A percentile compares a stretch with the other conserved stretches of the same genome.
Conservation (phyloP, 495 filamentous ascomycete species). For the Xylaria longipes region DNA sequence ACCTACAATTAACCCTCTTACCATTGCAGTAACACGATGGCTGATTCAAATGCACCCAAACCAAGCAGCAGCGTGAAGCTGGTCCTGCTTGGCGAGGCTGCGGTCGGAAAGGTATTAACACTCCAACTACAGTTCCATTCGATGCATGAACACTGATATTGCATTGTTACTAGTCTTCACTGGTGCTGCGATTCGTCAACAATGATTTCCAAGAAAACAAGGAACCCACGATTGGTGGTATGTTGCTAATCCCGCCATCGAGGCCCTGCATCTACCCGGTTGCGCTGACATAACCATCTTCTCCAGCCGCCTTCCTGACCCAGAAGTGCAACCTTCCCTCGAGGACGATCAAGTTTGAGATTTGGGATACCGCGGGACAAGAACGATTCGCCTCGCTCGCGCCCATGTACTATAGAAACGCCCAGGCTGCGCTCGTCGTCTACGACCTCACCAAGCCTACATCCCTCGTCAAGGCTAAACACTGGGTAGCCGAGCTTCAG, state of each 20-base stretch:
- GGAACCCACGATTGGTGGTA: constrained; percentile 98
- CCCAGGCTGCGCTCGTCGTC: constrained; percentile 96
- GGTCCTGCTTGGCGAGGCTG: constrained; percentile 94
- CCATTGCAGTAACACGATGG: constrained; percentile 45
- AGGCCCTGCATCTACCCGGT: constrained; percentile 5
- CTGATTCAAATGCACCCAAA: constrained; percentile 73
- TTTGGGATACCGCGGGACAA: constrained; percentile 99
- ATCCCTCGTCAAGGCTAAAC: constrained; percentile 93
- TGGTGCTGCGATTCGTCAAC: constrained; percentile 98
- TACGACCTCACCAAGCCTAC: constrained; percentile 98
- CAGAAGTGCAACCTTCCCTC: constrained; percentile 97
- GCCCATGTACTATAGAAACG: constrained; percentile 99
- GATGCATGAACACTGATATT: constrained; percentile 32
- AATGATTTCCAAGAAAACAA: constrained; percentile 99
- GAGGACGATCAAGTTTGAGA: constrained; percentile 98
- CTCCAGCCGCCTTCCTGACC: constrained; percentile 90
- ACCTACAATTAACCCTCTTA: background rate
- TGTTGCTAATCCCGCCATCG: constrained; percentile 38
- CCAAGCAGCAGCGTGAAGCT: constrained; percentile 99
- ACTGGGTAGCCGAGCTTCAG: constrained; percentile 98
- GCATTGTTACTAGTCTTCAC: constrained; percentile 73
- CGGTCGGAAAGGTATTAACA: constrained; percentile 88
- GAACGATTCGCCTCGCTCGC: constrained; percentile 96
- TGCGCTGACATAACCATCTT: constrained; percentile 17
- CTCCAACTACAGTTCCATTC: constrained; percentile 3